A percentile compares a stretch with the other conserved stretches of the same genome.
Conservation (phyloP, 1,284 basidiomycete genomes). For the Papiliotrema fonsecae region DNA sequence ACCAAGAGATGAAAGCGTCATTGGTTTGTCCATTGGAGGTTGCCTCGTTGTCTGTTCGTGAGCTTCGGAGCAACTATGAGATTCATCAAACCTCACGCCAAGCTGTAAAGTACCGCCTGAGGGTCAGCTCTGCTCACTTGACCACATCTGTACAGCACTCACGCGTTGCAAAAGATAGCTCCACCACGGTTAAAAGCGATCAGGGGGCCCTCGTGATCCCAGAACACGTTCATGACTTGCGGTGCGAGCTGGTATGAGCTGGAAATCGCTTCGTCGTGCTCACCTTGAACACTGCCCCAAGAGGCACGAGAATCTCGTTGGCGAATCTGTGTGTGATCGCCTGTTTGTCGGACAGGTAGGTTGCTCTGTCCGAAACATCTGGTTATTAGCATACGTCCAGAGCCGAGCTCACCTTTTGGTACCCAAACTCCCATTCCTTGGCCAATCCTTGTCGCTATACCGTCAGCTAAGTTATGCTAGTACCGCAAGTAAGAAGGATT, state of each 20-base stretch:
- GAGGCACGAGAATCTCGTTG: slow-evolving; percentile 53
- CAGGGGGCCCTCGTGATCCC: slow-evolving; percentile 69
- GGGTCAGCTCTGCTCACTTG: background rate
- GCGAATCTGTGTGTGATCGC: slow-evolving; percentile 57
- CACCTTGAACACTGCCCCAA: slow-evolving; percentile 38
- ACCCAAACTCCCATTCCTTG: slow-evolving; percentile 69
- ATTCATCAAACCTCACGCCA: slow-evolving; percentile 65
- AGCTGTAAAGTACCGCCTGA: slow-evolving; percentile 66
- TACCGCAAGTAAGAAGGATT: too few species aligned
- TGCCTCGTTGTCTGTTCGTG: slow-evolving; percentile 60
- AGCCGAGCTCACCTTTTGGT: slow-evolving; percentile 55
- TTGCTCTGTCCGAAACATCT: slow-evolving; percentile 18
- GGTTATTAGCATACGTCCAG: slow-evolving; percentile 1
- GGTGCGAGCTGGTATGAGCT: slow-evolving; percentile 44
- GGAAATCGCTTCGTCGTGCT: background rate
- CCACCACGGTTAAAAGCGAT: slow-evolving; percentile 94
- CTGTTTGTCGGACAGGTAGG: slow-evolving; percentile 25
- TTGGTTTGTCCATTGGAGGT: slow-evolving; percentile 57
- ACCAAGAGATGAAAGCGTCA: slow-evolving; percentile 80
- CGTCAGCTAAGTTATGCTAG: too few species aligned
- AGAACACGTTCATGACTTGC: slow-evolving; percentile 77
- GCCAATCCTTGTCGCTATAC: too few species aligned
- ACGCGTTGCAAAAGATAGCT: slow-evolving; percentile 80
- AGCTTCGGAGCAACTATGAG: background rate
- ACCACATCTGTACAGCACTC: slow-evolving; percentile 17